Evolutionary conservation across 2,329 filamentous ascomycete species (phyloP).

Genomic region (Aureobasidium musti): DNA sequence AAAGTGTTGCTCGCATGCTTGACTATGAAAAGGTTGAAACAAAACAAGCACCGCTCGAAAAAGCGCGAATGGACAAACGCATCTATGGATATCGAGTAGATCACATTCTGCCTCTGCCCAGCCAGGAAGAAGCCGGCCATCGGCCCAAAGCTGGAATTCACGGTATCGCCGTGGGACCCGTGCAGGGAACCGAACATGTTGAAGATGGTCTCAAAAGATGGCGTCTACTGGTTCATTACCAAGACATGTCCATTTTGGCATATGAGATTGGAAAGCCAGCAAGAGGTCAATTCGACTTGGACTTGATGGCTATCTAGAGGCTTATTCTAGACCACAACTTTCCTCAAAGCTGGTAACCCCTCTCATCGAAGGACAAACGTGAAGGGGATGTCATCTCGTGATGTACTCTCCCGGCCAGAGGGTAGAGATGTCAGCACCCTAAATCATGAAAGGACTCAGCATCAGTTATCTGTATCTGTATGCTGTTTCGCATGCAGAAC

Average conservation of each 20-base stretch:
- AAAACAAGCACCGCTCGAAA: background rate
- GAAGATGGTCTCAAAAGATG: conserved; percentile 53
- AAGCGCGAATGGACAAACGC: conserved; percentile 33
- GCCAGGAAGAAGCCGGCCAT: conserved; percentile 53
- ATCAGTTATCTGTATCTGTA: background rate
- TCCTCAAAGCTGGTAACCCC: background rate
- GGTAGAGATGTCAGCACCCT: background rate
- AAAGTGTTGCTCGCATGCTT: conserved; percentile 29
- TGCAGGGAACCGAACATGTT: conserved; percentile 52
- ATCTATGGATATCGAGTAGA: conserved; percentile 56
- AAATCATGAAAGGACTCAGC: background rate
- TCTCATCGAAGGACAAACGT: background rate
- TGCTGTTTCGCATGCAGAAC: too few relatives aligned
- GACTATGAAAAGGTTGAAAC: background rate
- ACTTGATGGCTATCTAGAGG: background rate
- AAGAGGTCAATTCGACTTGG: conserved; percentile 23
- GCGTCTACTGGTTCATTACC: conserved; percentile 70
- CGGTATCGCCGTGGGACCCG: conserved; percentile 67
- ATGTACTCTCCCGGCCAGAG: background rate
- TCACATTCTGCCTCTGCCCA: conserved; percentile 56
- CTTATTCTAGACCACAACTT: background rate
- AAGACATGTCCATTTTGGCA: conserved; percentile 67
- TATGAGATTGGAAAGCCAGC: conserved; percentile 61
- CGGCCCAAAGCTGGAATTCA: conserved; percentile 58
- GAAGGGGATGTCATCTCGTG: background rate